Conservation (phyloP, 495 filamentous ascomycete genomes). For the Monascus purpureus region DNA sequence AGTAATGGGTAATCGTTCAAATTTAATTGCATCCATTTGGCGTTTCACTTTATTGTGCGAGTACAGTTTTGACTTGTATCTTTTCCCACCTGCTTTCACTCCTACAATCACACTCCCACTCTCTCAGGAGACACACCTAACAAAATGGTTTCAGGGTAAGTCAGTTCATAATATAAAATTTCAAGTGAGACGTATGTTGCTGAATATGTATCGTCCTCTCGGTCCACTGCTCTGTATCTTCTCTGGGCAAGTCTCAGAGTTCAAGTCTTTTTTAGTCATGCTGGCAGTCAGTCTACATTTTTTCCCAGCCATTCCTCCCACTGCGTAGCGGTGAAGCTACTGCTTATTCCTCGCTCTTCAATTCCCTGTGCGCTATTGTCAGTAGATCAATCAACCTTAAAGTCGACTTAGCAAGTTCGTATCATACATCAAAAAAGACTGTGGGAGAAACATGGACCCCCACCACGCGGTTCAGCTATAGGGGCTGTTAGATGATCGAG, state of each 20-base stretch:
- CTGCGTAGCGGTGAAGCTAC: slow-evolving; percentile 59
- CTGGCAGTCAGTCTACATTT: slow-evolving; percentile 44
- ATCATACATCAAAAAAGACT: slow-evolving; percentile 60
- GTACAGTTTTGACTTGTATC: neutral
- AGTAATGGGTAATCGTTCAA: slow-evolving; percentile 10
- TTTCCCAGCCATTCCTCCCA: slow-evolving; percentile 79
- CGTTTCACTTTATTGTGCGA: neutral
- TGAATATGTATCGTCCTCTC: no score
- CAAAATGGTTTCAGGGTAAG: no score
- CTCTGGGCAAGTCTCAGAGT: no score
- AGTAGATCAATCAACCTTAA: slow-evolving; percentile 9
- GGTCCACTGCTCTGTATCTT: no score
- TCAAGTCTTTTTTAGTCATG: no score
- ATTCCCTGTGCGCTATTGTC: slow-evolving; percentile 40
- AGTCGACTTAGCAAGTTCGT: neutral
- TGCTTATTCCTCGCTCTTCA: slow-evolving; percentile 63
- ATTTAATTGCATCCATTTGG: neutral
- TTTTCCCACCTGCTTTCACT: no score
- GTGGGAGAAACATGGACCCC: slow-evolving; percentile 86
- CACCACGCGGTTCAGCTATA: slow-evolving; percentile 48
- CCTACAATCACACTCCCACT: neutral
- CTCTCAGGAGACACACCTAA: neutral
- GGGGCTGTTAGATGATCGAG: slow-evolving; percentile 29
- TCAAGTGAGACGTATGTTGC: no score
- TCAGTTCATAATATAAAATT: no score